A percentile compares a stretch with the other conserved stretches of the same genome.
These are phyloP conservation scores for Chaetoceros tenuissimus DNA, from an alignment of 108 stramenopile species.

Conservation along the genomic window DNA sequence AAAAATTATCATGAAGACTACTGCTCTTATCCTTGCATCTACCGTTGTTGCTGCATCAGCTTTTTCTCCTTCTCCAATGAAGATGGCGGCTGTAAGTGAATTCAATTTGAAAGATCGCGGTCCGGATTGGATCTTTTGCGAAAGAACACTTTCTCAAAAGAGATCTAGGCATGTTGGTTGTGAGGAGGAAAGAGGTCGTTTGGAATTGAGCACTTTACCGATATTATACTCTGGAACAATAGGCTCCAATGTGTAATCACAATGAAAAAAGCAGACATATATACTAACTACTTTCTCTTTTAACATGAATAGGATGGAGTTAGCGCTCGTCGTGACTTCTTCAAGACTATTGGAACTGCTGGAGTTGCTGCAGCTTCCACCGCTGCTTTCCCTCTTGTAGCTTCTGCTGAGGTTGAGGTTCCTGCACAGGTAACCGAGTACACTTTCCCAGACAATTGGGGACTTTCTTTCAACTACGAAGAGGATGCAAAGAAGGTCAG, in stretches of 20 bases:
- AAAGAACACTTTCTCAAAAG: too few species aligned
- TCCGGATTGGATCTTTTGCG: neutral
- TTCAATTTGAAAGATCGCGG: neutral
- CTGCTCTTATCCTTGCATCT: neutral
- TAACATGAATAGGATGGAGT: slow-evolving; percentile 7
- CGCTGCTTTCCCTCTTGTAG: slow-evolving; percentile 29
- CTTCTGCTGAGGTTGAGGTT: slow-evolving; percentile 62
- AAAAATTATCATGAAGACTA: neutral
- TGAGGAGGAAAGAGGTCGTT: too few species aligned
- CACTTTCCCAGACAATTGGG: slow-evolving; percentile 78
- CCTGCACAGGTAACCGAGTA: slow-evolving; percentile 65
- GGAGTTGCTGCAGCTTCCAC: slow-evolving; percentile 28
- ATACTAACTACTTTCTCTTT: too few species aligned
- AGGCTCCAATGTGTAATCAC: too few species aligned
- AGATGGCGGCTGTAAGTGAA: slow-evolving; percentile 1
- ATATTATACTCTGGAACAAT: too few species aligned
- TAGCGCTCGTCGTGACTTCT: slow-evolving; percentile 58
- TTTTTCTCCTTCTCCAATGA: neutral
- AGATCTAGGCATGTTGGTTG: too few species aligned
- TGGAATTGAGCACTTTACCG: too few species aligned
- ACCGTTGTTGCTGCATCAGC: neutral
- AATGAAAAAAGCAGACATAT: too few species aligned
- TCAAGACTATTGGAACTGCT: slow-evolving; percentile 36
- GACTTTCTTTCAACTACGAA: slow-evolving; percentile 85
- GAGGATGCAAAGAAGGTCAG: slow-evolving; percentile 87